Base-by-base conservation (phyloP, 2,329 filamentous ascomycete species). In the Trichoderma arundinaceum region DNA sequence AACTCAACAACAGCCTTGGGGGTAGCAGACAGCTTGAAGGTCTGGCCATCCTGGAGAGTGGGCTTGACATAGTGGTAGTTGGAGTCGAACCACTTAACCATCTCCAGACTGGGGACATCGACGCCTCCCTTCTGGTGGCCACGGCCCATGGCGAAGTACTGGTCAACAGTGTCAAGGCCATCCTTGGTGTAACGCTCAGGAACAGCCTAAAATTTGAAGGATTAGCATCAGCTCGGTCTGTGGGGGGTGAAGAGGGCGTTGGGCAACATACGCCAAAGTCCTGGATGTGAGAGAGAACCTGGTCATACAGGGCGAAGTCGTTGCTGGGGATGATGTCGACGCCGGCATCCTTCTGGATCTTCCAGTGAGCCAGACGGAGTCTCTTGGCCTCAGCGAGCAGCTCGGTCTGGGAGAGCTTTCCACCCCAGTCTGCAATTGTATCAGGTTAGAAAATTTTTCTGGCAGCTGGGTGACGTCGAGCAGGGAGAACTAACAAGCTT, bases 1-100 rank as follows among this genome's bases (percentile, higher is more conserved):
- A 95, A 99, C 82, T 99, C 92, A 74, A 80, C 84, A 72, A 99
- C 92, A 74, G 95, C 93, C 90, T 99, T 99, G 80, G 95, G 93
- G 81, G 90, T 90, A 73, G 87, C 83, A 69, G 86, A 82, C 69
- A 99, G 92, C 83, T 90, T 94, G 90, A 99, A 99, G 77, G 87
- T 90, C 88, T 99, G 95, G 87, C 92, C 91, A 84, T 97, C 90
- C 83, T 97, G 93, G 72, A 99, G 88, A 69, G 95, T 97, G 71
- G 95, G 95, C 90, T 98, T 98, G 84, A 98, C 95, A 82, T 99
- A 99, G 88, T 98, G 95, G 90, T 99, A 99, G 91, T 99, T 99
- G 72, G 93, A 97, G 87, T 99, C 95, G 79, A 99, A 99, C 95
- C 95, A 99, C 88, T 99, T 99, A 76, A 99, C 95, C 95, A 99